Conservation (phyloP, 768 basidiomycete genomes). For the Tylopilus plumbeoviolaceoides region DNA sequence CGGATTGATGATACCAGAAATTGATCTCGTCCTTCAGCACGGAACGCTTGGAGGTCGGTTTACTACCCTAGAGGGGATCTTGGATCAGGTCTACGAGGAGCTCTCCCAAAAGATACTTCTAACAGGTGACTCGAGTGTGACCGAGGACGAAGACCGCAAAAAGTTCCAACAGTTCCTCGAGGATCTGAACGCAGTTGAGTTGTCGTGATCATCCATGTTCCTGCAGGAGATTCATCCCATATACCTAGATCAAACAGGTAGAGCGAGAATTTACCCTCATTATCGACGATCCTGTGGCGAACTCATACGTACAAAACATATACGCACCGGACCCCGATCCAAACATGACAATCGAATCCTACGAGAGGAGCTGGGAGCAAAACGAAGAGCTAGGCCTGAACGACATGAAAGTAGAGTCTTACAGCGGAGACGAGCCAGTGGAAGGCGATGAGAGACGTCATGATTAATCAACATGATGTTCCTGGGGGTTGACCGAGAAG, state of each 20-base stretch:
- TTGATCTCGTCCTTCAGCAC: slow-evolving; percentile 84
- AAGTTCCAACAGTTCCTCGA: slow-evolving; percentile 76
- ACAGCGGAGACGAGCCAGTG: slow-evolving; percentile 12
- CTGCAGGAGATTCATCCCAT: too few species aligned
- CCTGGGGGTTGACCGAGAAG: too few species aligned
- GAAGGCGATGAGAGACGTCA: background rate
- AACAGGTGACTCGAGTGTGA: slow-evolving; percentile 46
- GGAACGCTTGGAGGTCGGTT: slow-evolving; percentile 97
- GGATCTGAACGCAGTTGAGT: slow-evolving; percentile 66
- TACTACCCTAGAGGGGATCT: slow-evolving; percentile 93
- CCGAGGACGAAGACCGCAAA: slow-evolving; percentile 40
- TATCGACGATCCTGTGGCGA: slow-evolving; percentile 92
- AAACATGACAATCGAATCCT: slow-evolving; percentile 79
- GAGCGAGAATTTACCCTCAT: slow-evolving; percentile 85
- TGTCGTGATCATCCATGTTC: background rate
- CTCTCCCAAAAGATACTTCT: slow-evolving; percentile 84
- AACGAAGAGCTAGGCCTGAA: slow-evolving; percentile 94
- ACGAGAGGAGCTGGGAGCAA: slow-evolving; percentile 84
- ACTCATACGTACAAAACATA: slow-evolving; percentile 94
- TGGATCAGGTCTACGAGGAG: slow-evolving; percentile 94
- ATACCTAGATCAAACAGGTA: slow-evolving; percentile 66
- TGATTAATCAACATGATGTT: background rate
- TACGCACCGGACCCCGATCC: slow-evolving; percentile 98
- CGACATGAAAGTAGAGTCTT: slow-evolving; percentile 74
- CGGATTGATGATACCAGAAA: slow-evolving; percentile 88